Percentiles rank a stretch among this genome's conserved stretches.
Evolutionary conservation across 2,329 filamentous ascomycete species (phyloP).

Genomic region (Curvularia verruculosa): DNA sequence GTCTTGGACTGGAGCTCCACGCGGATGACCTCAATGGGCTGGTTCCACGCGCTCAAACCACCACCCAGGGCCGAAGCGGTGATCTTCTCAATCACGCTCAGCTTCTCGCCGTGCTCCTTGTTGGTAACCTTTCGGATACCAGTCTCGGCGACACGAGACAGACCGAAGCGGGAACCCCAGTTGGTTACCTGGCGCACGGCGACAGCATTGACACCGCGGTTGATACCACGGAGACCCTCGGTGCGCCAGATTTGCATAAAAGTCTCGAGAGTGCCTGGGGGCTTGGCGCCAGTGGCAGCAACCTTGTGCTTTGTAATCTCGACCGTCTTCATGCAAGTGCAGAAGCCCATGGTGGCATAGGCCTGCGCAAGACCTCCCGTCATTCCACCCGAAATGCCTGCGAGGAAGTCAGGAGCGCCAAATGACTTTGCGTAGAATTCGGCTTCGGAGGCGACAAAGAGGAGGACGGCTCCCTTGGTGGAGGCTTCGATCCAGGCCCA

Average conservation of each 20-base stretch:
- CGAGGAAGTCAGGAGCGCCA: conserved; percentile 84
- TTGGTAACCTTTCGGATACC: conserved; percentile 79
- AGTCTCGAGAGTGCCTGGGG: conserved; percentile 88
- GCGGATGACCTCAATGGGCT: conserved; percentile 99
- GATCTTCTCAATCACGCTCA: conserved; percentile 85
- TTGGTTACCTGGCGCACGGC: conserved; percentile 99
- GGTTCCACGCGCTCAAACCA: conserved; percentile 97
- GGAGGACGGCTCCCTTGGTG: conserved; percentile 97
- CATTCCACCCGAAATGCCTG: conserved; percentile 90
- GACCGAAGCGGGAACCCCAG: conserved; percentile 96
- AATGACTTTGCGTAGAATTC: conserved; percentile 88
- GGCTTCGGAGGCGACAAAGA: conserved; percentile 98
- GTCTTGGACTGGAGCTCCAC: conserved; percentile 99
- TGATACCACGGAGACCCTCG: conserved; percentile 94
- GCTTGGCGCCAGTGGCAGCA: conserved; percentile 79
- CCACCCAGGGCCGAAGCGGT: conserved; percentile 84
- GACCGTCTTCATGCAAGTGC: conserved; percentile 99
- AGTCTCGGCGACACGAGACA: conserved; percentile 88
- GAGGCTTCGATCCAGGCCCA: conserved; percentile 98
- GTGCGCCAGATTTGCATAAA: conserved; percentile 97
- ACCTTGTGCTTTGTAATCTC: conserved; percentile 99
- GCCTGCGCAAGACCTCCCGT: conserved; percentile 94
- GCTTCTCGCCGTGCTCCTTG: conserved; percentile 81
- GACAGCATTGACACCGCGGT: conserved; percentile 97
- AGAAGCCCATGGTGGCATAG: conserved; percentile 99